Conservation (phyloP, 1,284 basidiomycete species). For the Sporisorium exsertum region DNA sequence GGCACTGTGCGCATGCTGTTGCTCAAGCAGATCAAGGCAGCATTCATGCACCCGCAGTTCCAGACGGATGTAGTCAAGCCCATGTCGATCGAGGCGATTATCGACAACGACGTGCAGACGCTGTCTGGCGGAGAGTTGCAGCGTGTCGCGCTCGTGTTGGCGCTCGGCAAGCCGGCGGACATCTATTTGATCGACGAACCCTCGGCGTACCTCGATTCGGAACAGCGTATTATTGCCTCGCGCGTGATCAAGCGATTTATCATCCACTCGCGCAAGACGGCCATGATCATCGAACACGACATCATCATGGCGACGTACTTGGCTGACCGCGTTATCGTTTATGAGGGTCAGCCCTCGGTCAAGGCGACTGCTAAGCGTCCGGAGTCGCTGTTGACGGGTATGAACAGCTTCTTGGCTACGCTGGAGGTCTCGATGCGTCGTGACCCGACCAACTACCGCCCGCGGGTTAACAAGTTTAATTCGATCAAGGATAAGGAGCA, state of each 20-base stretch:
- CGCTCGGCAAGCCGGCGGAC: constrained; percentile 68
- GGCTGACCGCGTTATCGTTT: constrained; percentile 67
- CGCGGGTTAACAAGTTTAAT: constrained; percentile 69
- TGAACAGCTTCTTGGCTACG: constrained; percentile 68
- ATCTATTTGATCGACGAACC: constrained; percentile 69
- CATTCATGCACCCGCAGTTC: constrained; percentile 70
- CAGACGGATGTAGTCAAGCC: constrained; percentile 70
- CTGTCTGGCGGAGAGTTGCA: constrained; percentile 68
- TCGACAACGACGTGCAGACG: constrained; percentile 69
- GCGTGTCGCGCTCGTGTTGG: constrained; percentile 67
- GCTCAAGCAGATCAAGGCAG: constrained; percentile 69
- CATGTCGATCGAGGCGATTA: constrained; percentile 67
- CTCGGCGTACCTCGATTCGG: constrained; percentile 68
- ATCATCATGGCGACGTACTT: constrained; percentile 69
- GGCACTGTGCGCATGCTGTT: constrained; percentile 68
- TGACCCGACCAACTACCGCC: constrained; percentile 68
- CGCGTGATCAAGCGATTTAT: constrained; percentile 70
- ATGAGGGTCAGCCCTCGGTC: constrained; percentile 67
- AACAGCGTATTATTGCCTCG: constrained; percentile 69
- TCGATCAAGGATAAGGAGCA: constrained; percentile 70
- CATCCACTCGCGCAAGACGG: constrained; percentile 69
- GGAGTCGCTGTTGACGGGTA: constrained; percentile 66
- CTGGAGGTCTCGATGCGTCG: constrained; percentile 68
- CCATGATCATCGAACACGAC: constrained; percentile 69
- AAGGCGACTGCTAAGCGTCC: constrained; percentile 64